Percentiles rank a stretch among this genome's conserved stretches.
These are phyloP conservation scores for Cyclotella baltica DNA, from an alignment of 108 stramenopile genomes.

Conservation along the genomic window DNA sequence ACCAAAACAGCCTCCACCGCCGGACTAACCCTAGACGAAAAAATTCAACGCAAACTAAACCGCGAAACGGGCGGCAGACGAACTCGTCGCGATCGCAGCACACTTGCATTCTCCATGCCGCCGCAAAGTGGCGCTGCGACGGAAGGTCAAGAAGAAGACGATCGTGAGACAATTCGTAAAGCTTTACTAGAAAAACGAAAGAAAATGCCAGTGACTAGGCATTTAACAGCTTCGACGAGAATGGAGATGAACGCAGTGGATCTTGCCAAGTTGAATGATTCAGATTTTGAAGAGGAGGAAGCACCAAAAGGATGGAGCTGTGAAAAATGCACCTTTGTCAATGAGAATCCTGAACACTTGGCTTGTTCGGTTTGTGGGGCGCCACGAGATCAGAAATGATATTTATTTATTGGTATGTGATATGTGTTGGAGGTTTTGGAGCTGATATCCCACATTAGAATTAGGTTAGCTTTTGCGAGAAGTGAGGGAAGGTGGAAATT, in stretches of 20 bases:
- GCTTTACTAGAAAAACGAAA: conserved; percentile 11
- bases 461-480: no score
- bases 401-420: neutral
- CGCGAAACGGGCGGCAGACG: neutral
- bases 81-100: neutral
- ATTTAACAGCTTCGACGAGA: conserved; percentile 4
- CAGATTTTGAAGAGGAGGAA: neutral
- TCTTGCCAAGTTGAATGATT: conserved; percentile 1
- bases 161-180: neutral
- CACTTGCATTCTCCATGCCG: neutral
- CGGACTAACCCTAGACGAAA: conserved; percentile 9
- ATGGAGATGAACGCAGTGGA: conserved; percentile 3
- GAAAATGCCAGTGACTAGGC: conserved; percentile 5
- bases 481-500: no score
- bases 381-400: neutral
- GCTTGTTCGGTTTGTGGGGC: conserved; percentile 15
- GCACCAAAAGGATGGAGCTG: conserved; percentile 4
- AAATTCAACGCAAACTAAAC: conserved; percentile 14
- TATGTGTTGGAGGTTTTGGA: neutral
- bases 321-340: conserved; percentile 11
- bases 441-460: no score
- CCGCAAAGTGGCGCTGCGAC: neutral
- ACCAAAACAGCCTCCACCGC: neutral
- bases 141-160: neutral
- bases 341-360: conserved; percentile 12